Base-by-base conservation (phyloP, 1,139 yeast genomes). In the Pichia sp. region DNA sequence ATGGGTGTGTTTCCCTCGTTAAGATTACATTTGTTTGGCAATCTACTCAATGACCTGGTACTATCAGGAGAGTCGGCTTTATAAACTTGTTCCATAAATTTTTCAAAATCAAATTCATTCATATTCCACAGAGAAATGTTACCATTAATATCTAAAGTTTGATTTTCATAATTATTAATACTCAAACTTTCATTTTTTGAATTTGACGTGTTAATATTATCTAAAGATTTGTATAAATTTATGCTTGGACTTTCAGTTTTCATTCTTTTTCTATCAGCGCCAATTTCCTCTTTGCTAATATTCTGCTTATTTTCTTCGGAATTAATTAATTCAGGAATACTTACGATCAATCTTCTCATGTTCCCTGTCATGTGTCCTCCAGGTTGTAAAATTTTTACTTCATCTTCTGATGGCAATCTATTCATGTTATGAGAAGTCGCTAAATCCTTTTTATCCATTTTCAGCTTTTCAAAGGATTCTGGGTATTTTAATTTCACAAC, bases 401-500 rank as follows among this genome's bases (percentile, higher is more conserved):
- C 60, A 1, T 62, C 61, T 8, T 62, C 53, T 3, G 66, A 56
- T 11, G 70, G 68, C n/a, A 65, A 42, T 5, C 49, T 50, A 36
- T 56, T 45, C 54, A 58, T 45, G 32, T 48, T 46, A 7, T 37
- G 42, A 26, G 48, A 39, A 27, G 42, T 30, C 11, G 51, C 41
- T 2, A 54, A 43, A 10, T 39, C 29, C 10, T 3, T 34, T 25
- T 34, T 27, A 3, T 35, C 3, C 11, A 2, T 8, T 9, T 32
- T 31, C 2, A 29, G 7, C 3, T 10, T 39, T 7, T 46, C 28
- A 5, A 26, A 18, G 9, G 31, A 35, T 32, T 44, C 60, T 48
- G 74, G 70, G 58, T 81, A 83, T 53, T 78, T 78, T 44, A 87
- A 65, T 58, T 80, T 79, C 27, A 83, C 71, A 27, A 86, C 83